Base-by-base conservation (phyloP, 768 basidiomycete species). In the Termitomyces sp. region DNA sequence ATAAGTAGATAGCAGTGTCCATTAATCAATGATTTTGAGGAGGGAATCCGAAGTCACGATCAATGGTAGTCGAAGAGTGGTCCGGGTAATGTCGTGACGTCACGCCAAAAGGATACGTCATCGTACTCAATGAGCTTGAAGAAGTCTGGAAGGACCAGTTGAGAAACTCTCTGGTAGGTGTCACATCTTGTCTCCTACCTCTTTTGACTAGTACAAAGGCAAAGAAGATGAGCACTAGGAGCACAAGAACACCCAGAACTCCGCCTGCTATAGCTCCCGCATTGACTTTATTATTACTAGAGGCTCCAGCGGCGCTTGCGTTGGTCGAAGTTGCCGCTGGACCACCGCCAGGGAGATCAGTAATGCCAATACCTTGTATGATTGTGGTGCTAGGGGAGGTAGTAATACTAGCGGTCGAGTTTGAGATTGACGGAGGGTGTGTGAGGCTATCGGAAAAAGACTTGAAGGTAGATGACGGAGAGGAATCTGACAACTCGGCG, bases 81-180 rank as follows among this genome's bases (percentile, higher is more conserved):
- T 35, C 37, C 9, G 15, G 15, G 15, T 38, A 12, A 45, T 31
- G 41, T 15, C 50, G 55, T 8, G 50, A 50, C 15, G 42, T 51
- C 21, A 54, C 54, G 17, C 46, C 28, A 6, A 55, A 50, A 1
- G 57, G 54, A 28, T 58, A 59, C 7, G 46, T 6, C 35, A 42
- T 31, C n/a, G 43, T 38, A 21, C 17, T 41, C 44, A 17, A 21
- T 37, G n/a, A 28, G 37, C 15, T 48, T n/a, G 30, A 31, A 50
- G 43, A 23, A 19, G 23, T 49, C 14, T 54, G 50, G 43, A 59
- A 59, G 10, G 61, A 42, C 44, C 30, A 28, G 35, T 62, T 53
- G 42, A 81, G 67, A 66, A 86, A 86, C 60, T 85, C 84, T 17
- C 82, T 74, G 15, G 84, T 84, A 3, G 86, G 86, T 1, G 83